These are phyloP conservation scores for Aspergillus caelatus DNA, from an alignment of 2,329 filamentous ascomycete genomes.

Conservation along the genomic window DNA sequence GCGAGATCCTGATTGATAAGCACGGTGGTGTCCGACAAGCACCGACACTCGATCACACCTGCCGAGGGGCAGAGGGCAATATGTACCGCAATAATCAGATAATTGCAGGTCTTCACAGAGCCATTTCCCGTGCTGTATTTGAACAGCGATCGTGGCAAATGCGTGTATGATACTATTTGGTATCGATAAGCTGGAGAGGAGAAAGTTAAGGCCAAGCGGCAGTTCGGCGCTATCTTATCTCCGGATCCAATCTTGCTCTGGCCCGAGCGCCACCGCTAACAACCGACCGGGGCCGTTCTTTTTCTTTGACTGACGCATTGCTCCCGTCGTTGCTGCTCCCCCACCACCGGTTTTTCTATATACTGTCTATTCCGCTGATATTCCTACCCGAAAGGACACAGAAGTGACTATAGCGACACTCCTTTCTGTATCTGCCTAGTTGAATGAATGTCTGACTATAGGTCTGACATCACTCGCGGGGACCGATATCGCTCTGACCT, in stretches of 20 bases:
- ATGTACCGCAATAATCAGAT: not conserved
- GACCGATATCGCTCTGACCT: slow-evolving; percentile 27
- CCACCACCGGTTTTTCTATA: slow-evolving; percentile 8
- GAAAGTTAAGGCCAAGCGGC: not conserved
- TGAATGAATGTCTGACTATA: slow-evolving; percentile 32
- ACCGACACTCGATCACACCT: not conserved
- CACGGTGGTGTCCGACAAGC: slow-evolving; percentile 12
- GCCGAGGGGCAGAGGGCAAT: not conserved
- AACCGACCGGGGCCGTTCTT: slow-evolving; percentile 21
- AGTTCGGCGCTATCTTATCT: slow-evolving; percentile 18
- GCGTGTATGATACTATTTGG: not conserved
- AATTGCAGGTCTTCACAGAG: not conserved
- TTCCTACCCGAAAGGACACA: not conserved
- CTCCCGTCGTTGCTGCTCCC: slow-evolving; percentile 6
- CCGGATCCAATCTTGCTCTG: slow-evolving; percentile 14
- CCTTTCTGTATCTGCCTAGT: not conserved
- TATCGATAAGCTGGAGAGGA: not conserved
- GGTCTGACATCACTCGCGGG: slow-evolving; percentile 24
- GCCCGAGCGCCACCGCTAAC: slow-evolving; percentile 29
- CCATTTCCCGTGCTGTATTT: not conserved
- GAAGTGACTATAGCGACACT: not conserved
- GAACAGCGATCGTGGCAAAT: not conserved
- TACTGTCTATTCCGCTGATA: not conserved
- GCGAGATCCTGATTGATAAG: slow-evolving; percentile 26
- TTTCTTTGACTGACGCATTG: slow-evolving; percentile 25